phyloP scores from a whole-genome alignment of 306 rosid species.

The Senna siamea region DNA sequence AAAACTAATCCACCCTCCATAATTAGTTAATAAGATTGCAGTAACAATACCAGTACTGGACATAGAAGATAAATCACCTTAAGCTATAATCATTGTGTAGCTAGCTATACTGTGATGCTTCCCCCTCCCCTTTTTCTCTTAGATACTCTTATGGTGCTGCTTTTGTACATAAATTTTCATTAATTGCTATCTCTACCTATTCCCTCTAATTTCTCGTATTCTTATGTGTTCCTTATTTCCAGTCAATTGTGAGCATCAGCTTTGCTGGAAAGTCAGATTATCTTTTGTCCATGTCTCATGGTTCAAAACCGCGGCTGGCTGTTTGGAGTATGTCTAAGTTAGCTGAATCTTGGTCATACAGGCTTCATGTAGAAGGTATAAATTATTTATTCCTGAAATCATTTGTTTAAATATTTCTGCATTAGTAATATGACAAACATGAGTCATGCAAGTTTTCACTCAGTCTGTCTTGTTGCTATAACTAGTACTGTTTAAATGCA shows the following conservation, averaged over 20 bases:
- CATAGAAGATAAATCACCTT: neutral
- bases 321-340: slow-evolving; percentile 76
- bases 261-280: slow-evolving; percentile 86
- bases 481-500: slow-evolving; percentile 11
- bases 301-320: slow-evolving; percentile 73
- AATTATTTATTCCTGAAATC: slow-evolving; percentile 7
- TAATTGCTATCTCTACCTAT: neutral
- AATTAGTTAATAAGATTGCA: slow-evolving; percentile 8
- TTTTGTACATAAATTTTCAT: slow-evolving; percentile 25
- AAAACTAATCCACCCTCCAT: neutral
- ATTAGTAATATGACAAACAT: neutral
- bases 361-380: slow-evolving; percentile 86
- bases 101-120: neutral
- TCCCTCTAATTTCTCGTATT: slow-evolving; percentile 13
- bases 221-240: slow-evolving; percentile 15
- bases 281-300: slow-evolving; percentile 71
- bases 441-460: slow-evolving; percentile 19
- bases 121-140: slow-evolving; percentile 1
- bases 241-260: slow-evolving; percentile 70
- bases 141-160: neutral
- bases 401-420: slow-evolving; percentile 11
- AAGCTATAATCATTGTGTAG: slow-evolving; percentile 13
- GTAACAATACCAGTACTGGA: slow-evolving; percentile 22
- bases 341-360: slow-evolving; percentile 78
- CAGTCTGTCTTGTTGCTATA: slow-evolving; percentile 13